Evolutionary conservation across 1,284 basidiomycete species (phyloP).

Genomic region (Vanrija sp.): DNA sequence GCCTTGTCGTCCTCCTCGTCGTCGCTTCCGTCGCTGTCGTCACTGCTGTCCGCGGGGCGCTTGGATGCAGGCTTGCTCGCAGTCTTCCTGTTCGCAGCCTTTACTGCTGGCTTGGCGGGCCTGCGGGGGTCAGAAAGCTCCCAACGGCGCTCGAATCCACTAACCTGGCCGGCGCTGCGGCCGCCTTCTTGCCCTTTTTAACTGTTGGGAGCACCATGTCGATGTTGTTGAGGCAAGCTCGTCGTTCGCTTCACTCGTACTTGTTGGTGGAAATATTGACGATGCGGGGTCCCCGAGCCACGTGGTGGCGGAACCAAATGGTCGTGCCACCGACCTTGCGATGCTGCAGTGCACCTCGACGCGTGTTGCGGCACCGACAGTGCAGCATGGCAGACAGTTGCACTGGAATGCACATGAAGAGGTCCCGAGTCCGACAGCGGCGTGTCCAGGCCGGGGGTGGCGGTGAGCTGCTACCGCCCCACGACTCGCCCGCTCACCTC

Average conservation of each 20-base stretch:
- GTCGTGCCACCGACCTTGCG: no score
- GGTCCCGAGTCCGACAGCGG: no score
- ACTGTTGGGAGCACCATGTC: no score
- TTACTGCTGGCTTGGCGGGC: neutral
- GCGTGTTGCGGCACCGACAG: no score
- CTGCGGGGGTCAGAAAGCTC: no score
- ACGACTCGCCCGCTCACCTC: no score
- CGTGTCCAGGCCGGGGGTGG: no score
- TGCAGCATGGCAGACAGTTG: no score
- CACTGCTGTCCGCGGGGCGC: neutral
- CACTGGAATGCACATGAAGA: no score
- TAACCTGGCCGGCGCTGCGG: neutral
- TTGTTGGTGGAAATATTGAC: neutral
- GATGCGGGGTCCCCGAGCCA: neutral
- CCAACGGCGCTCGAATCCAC: neutral
- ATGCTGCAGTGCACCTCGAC: no score
- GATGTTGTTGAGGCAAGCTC: neutral
- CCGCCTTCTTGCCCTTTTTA: neutral
- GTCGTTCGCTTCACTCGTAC: neutral
- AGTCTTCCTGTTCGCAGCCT: neutral
- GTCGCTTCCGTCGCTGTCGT: slow-evolving; percentile 12
- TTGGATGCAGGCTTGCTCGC: neutral
- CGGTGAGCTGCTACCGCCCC: no score
- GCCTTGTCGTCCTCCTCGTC: slow-evolving; percentile 22
- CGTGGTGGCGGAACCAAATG: no score